Evolutionary conservation across 805 yeast species (phyloP).

Genomic region (Ogataea chonburiensis): DNA sequence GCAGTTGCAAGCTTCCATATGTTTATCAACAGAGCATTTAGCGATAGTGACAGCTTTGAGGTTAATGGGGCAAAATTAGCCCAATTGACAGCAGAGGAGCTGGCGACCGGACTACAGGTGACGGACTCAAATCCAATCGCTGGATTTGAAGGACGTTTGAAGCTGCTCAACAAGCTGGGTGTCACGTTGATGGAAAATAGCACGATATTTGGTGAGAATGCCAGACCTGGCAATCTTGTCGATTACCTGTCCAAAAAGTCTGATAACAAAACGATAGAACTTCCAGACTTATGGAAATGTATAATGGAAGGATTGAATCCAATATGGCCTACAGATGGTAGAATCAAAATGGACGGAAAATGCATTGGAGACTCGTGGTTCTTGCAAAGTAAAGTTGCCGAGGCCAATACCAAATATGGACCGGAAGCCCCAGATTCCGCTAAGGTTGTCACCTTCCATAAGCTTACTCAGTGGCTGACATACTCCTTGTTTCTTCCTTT

Average conservation of each 20-base stretch:
- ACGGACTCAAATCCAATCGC: slow-evolving; percentile 45
- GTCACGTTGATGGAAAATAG: slow-evolving; percentile 39
- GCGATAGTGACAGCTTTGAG: slow-evolving; percentile 38
- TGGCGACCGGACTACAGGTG: slow-evolving; percentile 49
- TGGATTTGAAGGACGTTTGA: slow-evolving; percentile 55
- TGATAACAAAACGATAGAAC: slow-evolving; percentile 35
- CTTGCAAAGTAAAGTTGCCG: slow-evolving; percentile 34
- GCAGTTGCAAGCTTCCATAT: slow-evolving; percentile 60
- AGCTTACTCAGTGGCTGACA: slow-evolving; percentile 65
- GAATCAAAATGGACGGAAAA: slow-evolving; percentile 48
- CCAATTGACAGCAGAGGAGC: slow-evolving; percentile 34
- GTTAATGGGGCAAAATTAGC: slow-evolving; percentile 46
- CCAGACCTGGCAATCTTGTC: slow-evolving; percentile 48
- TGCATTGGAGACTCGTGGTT: slow-evolving; percentile 66
- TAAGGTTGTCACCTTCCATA: slow-evolving; percentile 59
- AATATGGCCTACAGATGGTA: slow-evolving; percentile 60
- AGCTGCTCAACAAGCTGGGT: slow-evolving; percentile 48
- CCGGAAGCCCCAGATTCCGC: slow-evolving; percentile 34
- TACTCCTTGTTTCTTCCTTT: slow-evolving; percentile 59
- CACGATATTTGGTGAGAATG: slow-evolving; percentile 40
- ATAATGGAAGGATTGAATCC: slow-evolving; percentile 55
- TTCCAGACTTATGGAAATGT: slow-evolving; percentile 51
- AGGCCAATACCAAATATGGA: slow-evolving; percentile 21
- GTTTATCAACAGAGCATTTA: slow-evolving; percentile 48
- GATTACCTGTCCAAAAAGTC: slow-evolving; percentile 42